Evolutionary conservation across 768 basidiomycete genomes (phyloP).

Genomic region (Xerocomus potaroensis): DNA sequence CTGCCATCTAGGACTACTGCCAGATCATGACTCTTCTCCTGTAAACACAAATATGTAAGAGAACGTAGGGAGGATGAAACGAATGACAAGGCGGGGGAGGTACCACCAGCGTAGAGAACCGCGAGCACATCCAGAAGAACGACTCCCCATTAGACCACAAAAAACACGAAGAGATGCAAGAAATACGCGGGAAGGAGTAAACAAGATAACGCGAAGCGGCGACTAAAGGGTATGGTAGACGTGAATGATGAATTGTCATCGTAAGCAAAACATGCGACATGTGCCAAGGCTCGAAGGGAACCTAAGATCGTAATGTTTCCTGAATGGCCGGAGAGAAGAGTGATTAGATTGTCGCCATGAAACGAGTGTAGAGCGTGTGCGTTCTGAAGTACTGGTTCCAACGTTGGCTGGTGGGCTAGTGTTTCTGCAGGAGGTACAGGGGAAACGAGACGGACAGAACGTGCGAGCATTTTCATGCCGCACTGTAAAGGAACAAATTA

Average conservation of each 20-base stretch:
- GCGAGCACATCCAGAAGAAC: slow-evolving; percentile 16
- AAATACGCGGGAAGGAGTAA: slow-evolving; percentile 20
- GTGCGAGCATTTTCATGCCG: slow-evolving; percentile 34
- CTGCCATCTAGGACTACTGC: slow-evolving; percentile 24
- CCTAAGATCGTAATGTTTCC: slow-evolving; percentile 21
- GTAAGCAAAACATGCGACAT: slow-evolving; percentile 30
- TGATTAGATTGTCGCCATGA: slow-evolving; percentile 27
- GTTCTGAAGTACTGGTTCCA: slow-evolving; percentile 12
- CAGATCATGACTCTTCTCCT: slow-evolving; percentile 25
- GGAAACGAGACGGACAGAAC: neutral
- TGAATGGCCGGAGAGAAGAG: slow-evolving; percentile 15
- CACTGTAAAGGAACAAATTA: slow-evolving; percentile 33
- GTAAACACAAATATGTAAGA: slow-evolving; percentile 20
- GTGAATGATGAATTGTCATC: slow-evolving; percentile 23
- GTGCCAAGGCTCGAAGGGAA: slow-evolving; percentile 10
- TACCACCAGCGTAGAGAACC: slow-evolving; percentile 15
- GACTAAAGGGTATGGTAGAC: slow-evolving; percentile 30
- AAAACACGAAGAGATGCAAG: slow-evolving; percentile 23
- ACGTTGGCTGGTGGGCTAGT: slow-evolving; percentile 9
- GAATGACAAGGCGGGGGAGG: slow-evolving; percentile 7
- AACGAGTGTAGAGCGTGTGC: slow-evolving; percentile 17
- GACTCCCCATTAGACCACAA: slow-evolving; percentile 18
- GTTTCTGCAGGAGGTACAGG: slow-evolving; percentile 9
- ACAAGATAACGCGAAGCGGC: slow-evolving; percentile 29
- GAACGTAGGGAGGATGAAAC: slow-evolving; percentile 4